These are phyloP conservation scores for Hemisphaericaspora lyxosophila DNA, from an alignment of 1,139 yeast genomes.

Conservation along the genomic window DNA sequence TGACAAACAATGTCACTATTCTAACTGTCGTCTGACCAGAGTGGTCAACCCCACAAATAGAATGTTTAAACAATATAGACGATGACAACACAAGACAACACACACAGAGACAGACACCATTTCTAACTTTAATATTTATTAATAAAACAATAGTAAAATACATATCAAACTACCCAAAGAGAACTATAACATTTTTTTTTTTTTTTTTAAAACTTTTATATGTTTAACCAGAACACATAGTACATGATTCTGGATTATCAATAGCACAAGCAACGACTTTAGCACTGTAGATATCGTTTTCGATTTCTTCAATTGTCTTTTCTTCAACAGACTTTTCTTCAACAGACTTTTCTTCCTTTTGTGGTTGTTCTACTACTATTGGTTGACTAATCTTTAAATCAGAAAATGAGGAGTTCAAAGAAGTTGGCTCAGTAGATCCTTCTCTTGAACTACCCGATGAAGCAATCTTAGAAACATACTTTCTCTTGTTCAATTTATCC, in stretches of 20 bases:
- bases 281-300: constrained; percentile 80
- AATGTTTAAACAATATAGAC: no score
- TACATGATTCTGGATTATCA: constrained; percentile 94
- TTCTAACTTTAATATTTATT: no score
- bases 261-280: constrained; percentile 96
- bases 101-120: no score
- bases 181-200: not conserved
- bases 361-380: constrained; percentile 18
- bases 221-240: constrained; percentile 93
- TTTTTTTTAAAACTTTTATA: not conserved
- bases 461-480: constrained; percentile 39
- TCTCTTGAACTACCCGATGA: constrained; percentile 32
- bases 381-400: constrained; percentile 35
- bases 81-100: no score
- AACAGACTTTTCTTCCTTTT: constrained; percentile 13
- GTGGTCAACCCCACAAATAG: no score
- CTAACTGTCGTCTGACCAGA: no score
- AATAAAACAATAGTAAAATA: constrained; percentile 1
- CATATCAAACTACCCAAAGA: constrained; percentile 4
- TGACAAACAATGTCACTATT: no score
- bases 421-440: constrained; percentile 50
- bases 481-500: constrained; percentile 56
- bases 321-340: constrained; percentile 14
- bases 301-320: constrained; percentile 22
- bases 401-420: constrained; percentile 49